Evolutionary conservation across 106 monocot species (phyloP).

Genomic region (Ottelia alismoides): DNA sequence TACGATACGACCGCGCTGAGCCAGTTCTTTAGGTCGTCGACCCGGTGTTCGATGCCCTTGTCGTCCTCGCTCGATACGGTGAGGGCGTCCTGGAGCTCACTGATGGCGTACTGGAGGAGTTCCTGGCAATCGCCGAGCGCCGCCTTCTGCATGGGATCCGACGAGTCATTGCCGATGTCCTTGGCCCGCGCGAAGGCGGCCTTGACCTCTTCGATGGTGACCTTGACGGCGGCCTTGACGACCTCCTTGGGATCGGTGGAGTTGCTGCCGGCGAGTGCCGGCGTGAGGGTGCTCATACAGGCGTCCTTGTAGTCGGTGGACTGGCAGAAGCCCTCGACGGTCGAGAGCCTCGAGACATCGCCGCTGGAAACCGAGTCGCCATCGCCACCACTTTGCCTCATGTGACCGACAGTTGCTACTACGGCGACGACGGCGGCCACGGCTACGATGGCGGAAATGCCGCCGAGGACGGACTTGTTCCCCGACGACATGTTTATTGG

Average conservation of each 20-base stretch:
- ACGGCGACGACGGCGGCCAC: conserved; percentile 13
- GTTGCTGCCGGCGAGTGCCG: conserved; percentile 5
- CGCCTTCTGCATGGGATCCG: conserved; percentile 14
- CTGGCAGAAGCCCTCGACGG: conserved; percentile 9
- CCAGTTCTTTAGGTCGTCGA: conserved; percentile 48
- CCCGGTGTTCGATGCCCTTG: not conserved
- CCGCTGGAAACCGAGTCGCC: not conserved
- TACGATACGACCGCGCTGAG: conserved; percentile 45
- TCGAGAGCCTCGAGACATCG: not conserved
- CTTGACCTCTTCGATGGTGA: conserved; percentile 5
- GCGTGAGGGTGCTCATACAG: conserved; percentile 11
- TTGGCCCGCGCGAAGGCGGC: conserved; percentile 4
- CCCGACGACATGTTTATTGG: conserved; percentile 12
- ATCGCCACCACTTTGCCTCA: conserved; percentile 3
- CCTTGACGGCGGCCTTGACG: conserved; percentile 13
- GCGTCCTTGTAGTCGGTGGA: conserved; percentile 12
- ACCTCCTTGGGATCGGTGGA: conserved; percentile 9
- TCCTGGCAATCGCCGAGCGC: conserved; percentile 32
- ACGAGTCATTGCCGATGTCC: conserved; percentile 2
- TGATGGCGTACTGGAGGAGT: conserved; percentile 29
- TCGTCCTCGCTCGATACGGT: not conserved
- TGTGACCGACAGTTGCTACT: conserved; percentile 6
- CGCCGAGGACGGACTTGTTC: conserved; percentile 12
- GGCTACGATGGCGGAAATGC: conserved; percentile 6
- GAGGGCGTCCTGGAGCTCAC: conserved; percentile 11